Base-by-base conservation (phyloP, 2,329 filamentous ascomycete species). In the Neofusicoccum parvum region DNA sequence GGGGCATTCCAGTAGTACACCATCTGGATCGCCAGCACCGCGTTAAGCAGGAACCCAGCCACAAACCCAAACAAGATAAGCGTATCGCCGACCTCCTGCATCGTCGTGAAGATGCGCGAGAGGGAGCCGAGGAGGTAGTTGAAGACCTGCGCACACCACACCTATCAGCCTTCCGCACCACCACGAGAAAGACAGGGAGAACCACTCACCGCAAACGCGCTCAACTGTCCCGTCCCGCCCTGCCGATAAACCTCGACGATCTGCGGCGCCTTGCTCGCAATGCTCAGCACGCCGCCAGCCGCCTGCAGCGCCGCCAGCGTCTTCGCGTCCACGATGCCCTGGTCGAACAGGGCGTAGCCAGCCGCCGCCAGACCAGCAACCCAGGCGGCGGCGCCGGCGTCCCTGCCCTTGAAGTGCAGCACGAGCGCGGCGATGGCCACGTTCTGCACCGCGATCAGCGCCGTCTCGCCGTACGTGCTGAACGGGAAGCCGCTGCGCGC, bases 51-150 rank as follows among this genome's bases (percentile, higher is more conserved):
- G 77, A 97, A 97, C 34, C 93, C 95, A 7, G 93, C 92, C 64
- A 98, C 81, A 83, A 96, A 98, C 59, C 94, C 91, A 80, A 96
- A 98, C 32, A 99, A 86, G 73, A 99, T 98, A 66, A 98, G 85
- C 80, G 94, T 94, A 80, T 99, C 95, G 77, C 96, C 91, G 67
- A 99, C 95, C 83, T 99, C 95, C 75, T 98, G 94, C 66, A 99
- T 83, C 9, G 96, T 99, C 37, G 95, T 99, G 80, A 97, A 99
- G 81, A 99, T 96, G 76, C 95, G 91, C 32, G 92, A 92, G 66
- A 98, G 87, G 49, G 93, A 97, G 45, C 96, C 95, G 72, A 89
- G 85, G 73, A 99, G 92, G 80, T 97, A 99, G 84, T 97, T 98
- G 86, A 99, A 97, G 71, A 99, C 93, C 94, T 97, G 10, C 15